phyloP scores from a whole-genome alignment of 2,329 filamentous ascomycete species.

The Neopestalotiopsis sp. region DNA sequence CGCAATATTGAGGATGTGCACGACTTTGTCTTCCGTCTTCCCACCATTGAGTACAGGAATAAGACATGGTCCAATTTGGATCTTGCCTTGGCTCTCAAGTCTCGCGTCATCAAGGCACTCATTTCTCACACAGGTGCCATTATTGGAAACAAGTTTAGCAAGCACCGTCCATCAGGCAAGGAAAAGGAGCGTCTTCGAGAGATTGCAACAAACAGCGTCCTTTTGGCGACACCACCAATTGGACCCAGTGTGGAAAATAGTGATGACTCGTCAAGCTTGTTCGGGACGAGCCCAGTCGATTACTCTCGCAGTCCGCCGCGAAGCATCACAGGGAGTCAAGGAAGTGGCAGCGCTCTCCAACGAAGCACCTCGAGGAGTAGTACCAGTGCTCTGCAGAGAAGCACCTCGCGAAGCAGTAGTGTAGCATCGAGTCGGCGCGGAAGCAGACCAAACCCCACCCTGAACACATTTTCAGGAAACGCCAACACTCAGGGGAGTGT shows the following conservation, averaged over 20 bases:
- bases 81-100: conserved; percentile 89
- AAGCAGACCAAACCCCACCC: conserved; percentile 34
- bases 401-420: conserved; percentile 60
- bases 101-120: conserved; percentile 89
- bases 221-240: conserved; percentile 55
- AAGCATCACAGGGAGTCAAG: conserved; percentile 56
- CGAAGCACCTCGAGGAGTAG: conserved; percentile 56
- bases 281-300: conserved; percentile 59
- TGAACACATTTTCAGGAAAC: conserved; percentile 27
- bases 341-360: conserved; percentile 49
- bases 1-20: conserved; percentile 97
- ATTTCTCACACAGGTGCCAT: conserved; percentile 97
- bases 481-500: conserved; percentile 32
- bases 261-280: conserved; percentile 63
- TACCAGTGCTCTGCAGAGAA: conserved; percentile 47
- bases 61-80: conserved; percentile 99
- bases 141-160: conserved; percentile 94
- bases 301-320: conserved; percentile 64
- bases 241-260: conserved; percentile 55
- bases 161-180: conserved; percentile 81
- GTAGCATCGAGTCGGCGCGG: conserved; percentile 53
- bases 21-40: conserved; percentile 95
- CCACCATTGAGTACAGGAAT: conserved; percentile 93
- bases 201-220: conserved; percentile 77
- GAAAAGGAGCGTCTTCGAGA: conserved; percentile 83